Evolutionary conservation across 495 filamentous ascomycete species (phyloP).

Genomic region (Hypoxylon lienhwacheense): DNA sequence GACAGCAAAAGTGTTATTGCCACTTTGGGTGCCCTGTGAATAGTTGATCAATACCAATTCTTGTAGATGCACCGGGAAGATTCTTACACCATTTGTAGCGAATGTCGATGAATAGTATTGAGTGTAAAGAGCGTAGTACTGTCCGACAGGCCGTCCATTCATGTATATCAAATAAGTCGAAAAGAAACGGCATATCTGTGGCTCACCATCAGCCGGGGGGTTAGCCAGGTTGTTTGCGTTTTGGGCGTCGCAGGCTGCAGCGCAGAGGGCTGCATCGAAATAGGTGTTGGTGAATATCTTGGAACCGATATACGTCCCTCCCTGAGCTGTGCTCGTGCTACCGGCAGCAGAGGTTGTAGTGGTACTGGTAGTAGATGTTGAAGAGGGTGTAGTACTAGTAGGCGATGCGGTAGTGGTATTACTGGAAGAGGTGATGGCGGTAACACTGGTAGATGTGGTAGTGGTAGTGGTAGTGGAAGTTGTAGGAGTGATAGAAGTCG

Average conservation of each 20-base stretch:
- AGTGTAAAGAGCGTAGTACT: slow-evolving; percentile 37
- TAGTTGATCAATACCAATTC: neutral
- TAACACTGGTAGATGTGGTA: neutral
- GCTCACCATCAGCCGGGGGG: slow-evolving; percentile 32
- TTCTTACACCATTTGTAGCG: slow-evolving; percentile 35
- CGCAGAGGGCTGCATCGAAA: slow-evolving; percentile 46
- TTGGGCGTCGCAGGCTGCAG: slow-evolving; percentile 46
- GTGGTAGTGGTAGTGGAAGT: slow-evolving; percentile 18
- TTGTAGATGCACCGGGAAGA: neutral
- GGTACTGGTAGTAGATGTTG: slow-evolving; percentile 14
- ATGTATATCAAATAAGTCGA: slow-evolving; percentile 50
- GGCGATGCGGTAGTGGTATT: neutral
- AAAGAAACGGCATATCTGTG: slow-evolving; percentile 52
- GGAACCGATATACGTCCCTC: slow-evolving; percentile 46
- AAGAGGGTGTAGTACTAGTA: neutral
- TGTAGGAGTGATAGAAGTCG: neutral
- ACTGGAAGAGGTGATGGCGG: too few relatives aligned
- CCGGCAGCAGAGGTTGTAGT: neutral
- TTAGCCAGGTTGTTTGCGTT: slow-evolving; percentile 43
- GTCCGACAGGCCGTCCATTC: slow-evolving; percentile 38
- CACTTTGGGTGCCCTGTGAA: slow-evolving; percentile 6
- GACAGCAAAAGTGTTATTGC: slow-evolving; percentile 1
- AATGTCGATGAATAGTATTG: slow-evolving; percentile 13
- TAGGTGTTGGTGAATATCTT: slow-evolving; percentile 46
- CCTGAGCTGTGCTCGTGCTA: neutral